phyloP scores from a whole-genome alignment of 805 yeast genomes.

The Trichomonascus vanleenenianus region DNA sequence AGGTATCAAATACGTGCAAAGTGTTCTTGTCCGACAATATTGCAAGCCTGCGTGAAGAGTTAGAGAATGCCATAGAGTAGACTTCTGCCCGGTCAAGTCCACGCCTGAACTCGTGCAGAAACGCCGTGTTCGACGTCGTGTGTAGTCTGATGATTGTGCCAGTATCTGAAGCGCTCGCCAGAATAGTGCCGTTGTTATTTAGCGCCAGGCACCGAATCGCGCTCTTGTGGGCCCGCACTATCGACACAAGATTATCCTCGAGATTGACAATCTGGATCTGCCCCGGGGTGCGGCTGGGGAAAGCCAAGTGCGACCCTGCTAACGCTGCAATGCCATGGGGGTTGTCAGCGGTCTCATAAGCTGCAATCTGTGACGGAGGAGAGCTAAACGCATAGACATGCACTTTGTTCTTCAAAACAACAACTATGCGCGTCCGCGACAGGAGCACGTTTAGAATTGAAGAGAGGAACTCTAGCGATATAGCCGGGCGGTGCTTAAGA shows the following conservation, averaged over 20 bases:
- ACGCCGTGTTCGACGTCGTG: conserved; percentile 57
- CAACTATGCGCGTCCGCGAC: conserved; percentile 68
- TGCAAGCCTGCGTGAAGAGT: conserved; percentile 67
- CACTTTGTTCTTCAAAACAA: conserved; percentile 59
- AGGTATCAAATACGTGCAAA: conserved; percentile 71
- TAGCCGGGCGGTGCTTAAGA: conserved; percentile 62
- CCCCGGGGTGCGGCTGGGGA: conserved; percentile 70
- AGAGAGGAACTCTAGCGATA: conserved; percentile 65
- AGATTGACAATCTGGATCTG: conserved; percentile 76
- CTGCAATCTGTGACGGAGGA: conserved; percentile 60
- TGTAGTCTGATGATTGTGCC: conserved; percentile 78
- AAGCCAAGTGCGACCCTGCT: conserved; percentile 49
- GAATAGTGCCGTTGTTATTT: conserved; percentile 53
- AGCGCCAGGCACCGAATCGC: conserved; percentile 55
- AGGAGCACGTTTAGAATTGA: conserved; percentile 68
- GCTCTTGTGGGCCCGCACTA: conserved; percentile 72
- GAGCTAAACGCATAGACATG: conserved; percentile 74
- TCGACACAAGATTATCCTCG: conserved; percentile 56
- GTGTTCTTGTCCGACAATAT: conserved; percentile 86
- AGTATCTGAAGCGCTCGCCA: conserved; percentile 75
- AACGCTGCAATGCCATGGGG: conserved; percentile 58
- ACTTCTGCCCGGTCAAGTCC: conserved; percentile 82
- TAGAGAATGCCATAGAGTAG: conserved; percentile 78
- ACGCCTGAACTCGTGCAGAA: conserved; percentile 78
- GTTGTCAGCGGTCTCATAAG: conserved; percentile 60